phyloP scores from a whole-genome alignment of 1,284 basidiomycete species.

The Marasmius sp. region DNA sequence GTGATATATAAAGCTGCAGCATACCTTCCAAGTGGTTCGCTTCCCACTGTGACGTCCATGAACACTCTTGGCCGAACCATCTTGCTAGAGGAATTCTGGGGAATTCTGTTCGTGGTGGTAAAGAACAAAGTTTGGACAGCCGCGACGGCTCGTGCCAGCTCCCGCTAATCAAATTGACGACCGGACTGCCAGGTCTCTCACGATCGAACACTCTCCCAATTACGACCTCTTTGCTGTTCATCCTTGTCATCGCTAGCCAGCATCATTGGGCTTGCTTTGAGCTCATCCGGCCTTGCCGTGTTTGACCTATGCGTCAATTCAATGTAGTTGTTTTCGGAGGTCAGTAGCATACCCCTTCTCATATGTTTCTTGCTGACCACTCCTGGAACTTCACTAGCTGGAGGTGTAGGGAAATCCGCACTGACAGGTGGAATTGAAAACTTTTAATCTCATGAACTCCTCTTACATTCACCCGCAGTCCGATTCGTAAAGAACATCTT shows the following conservation, averaged over 20 bases:
- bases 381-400: conserved; percentile 44
- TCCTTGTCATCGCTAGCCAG: neutral
- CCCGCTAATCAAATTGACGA: conserved; percentile 4
- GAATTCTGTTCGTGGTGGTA: neutral
- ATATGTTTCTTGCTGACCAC: conserved; percentile 7
- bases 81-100: neutral
- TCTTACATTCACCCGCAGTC: neutral
- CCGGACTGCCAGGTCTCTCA: neutral
- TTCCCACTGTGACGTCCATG: conserved; percentile 62
- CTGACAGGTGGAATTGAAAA: conserved; percentile 41
- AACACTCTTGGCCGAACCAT: conserved; percentile 62
- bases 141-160: neutral
- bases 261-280: neutral
- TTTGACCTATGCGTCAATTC: conserved; percentile 56
- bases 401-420: conserved; percentile 84
- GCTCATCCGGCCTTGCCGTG: conserved; percentile 7
- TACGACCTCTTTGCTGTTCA: neutral
- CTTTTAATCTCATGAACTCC: neutral
- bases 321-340: conserved; percentile 79
- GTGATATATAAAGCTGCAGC: conserved; percentile 14
- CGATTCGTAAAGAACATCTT: conserved; percentile 49
- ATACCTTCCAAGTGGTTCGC: conserved; percentile 59
- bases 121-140: neutral
- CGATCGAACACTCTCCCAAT: neutral
- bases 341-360: conserved; percentile 29